Conservation (phyloP, 2,329 filamentous ascomycete species). For the Colletotrichum musicola region DNA sequence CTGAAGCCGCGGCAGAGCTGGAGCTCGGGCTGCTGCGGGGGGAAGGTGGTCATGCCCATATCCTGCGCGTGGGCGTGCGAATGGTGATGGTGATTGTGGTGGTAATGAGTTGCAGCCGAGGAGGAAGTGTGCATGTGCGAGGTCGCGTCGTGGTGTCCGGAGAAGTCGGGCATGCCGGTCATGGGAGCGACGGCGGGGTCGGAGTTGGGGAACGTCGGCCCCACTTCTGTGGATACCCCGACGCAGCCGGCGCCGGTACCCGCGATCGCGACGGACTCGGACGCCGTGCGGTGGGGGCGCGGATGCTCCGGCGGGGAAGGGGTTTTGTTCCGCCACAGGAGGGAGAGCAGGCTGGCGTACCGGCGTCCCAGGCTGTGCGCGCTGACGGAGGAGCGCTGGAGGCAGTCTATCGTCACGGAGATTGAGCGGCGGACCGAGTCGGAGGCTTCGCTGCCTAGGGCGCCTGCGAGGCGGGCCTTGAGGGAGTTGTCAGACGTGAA, state of each 20-base stretch:
- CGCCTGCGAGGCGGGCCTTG: slow-evolving; percentile 69
- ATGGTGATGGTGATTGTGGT: background rate
- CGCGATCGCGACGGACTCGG: background rate
- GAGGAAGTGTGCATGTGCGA: background rate
- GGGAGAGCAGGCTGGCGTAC: slow-evolving; percentile 70
- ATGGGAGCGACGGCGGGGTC: background rate
- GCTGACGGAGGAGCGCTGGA: slow-evolving; percentile 69
- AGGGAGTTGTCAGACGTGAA: too few species aligned
- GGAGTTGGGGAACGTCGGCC: background rate
- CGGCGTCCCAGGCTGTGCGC: slow-evolving; percentile 71
- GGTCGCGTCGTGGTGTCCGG: background rate
- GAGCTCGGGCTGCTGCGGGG: slow-evolving; percentile 17
- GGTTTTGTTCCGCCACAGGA: slow-evolving; percentile 65
- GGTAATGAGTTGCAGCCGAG: background rate
- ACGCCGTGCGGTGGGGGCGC: background rate
- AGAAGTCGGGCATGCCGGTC: background rate
- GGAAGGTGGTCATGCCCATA: background rate
- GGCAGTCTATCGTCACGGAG: slow-evolving; percentile 68
- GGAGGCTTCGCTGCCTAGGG: slow-evolving; percentile 67
- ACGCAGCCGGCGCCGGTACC: background rate
- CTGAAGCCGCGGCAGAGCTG: slow-evolving; percentile 67
- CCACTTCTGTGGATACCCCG: too few species aligned
- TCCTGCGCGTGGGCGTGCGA: slow-evolving; percentile 18
- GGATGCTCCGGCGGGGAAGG: slow-evolving; percentile 38
- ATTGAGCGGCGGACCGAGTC: slow-evolving; percentile 69